These are phyloP conservation scores for Pichia inconspicua DNA, from an alignment of 1,139 yeast genomes.

Conservation along the genomic window DNA sequence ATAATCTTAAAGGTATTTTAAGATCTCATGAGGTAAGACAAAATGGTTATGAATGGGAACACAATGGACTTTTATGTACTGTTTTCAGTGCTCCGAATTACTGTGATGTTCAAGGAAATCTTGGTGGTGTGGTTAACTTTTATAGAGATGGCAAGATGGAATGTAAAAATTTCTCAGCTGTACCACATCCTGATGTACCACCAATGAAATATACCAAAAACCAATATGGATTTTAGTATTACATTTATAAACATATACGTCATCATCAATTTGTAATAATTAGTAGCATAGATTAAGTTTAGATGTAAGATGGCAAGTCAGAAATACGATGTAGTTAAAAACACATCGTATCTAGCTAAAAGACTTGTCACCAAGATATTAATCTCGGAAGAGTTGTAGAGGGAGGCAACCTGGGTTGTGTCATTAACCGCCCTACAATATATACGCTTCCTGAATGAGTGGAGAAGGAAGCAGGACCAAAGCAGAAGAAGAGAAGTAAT, in stretches of 20 bases:
- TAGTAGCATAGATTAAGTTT: neutral
- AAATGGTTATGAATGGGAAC: conserved; percentile 86
- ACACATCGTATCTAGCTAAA: neutral
- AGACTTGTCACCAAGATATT: neutral
- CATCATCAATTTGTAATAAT: neutral
- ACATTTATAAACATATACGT: neutral
- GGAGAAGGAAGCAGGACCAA: conserved; percentile 18
- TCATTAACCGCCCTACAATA: conserved; percentile 32
- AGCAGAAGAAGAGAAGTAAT: neutral
- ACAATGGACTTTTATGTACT: conserved; percentile 75
- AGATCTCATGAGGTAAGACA: conserved; percentile 94
- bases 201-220: conserved; percentile 95
- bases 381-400: conserved; percentile 30
- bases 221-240: conserved; percentile 23
- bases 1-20: conserved; percentile 69
- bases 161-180: conserved; percentile 63
- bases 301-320: neutral
- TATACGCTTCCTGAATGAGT: conserved; percentile 29
- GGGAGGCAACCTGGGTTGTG: conserved; percentile 28
- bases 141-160: conserved; percentile 21
- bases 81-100: conserved; percentile 97
- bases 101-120: conserved; percentile 85
- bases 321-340: neutral
- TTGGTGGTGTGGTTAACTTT: conserved; percentile 79
- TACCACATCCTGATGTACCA: conserved; percentile 81